Conservation (phyloP, 768 basidiomycete species). For the Sistotremastrum niveocremeum region DNA sequence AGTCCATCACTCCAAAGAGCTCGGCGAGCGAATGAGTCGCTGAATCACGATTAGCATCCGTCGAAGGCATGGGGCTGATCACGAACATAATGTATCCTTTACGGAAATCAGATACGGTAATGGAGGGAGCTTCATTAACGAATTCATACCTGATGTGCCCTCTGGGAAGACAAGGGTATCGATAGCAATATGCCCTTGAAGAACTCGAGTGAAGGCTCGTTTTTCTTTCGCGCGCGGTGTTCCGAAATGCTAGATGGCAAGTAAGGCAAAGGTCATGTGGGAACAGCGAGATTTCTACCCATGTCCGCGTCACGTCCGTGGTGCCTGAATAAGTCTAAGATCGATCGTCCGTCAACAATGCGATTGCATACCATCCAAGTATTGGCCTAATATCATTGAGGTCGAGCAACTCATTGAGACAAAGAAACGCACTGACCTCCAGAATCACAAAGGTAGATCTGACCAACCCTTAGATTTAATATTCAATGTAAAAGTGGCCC, state of each 20-base stretch:
- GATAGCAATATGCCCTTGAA: slow-evolving; percentile 85
- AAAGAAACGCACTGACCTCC: slow-evolving; percentile 38
- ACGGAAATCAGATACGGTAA: background rate
- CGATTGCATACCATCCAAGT: slow-evolving; percentile 46
- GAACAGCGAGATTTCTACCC: slow-evolving; percentile 30
- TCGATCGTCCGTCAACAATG: no score
- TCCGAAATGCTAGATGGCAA: slow-evolving; percentile 61
- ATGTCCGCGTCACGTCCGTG: slow-evolving; percentile 87
- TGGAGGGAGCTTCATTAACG: slow-evolving; percentile 11
- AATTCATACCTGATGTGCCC: slow-evolving; percentile 54
- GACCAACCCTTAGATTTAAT: slow-evolving; percentile 25
- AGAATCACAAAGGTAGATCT: slow-evolving; percentile 75
- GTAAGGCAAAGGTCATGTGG: background rate
- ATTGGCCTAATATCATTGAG: slow-evolving; percentile 43
- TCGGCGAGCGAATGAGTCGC: slow-evolving; percentile 70
- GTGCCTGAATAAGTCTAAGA: slow-evolving; percentile 24
- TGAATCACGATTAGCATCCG: slow-evolving; percentile 15
- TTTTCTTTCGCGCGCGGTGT: slow-evolving; percentile 71
- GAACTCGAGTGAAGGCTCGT: slow-evolving; percentile 79
- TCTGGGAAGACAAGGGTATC: slow-evolving; percentile 74
- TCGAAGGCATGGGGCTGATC: background rate
- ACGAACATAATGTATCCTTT: slow-evolving; percentile 45
- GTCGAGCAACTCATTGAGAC: background rate
- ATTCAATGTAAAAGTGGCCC: background rate
- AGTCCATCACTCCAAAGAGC: slow-evolving; percentile 80